These are phyloP conservation scores for Trichoderma atrobrunneum DNA, from an alignment of 2,329 filamentous ascomycete species.

Conservation along the genomic window DNA sequence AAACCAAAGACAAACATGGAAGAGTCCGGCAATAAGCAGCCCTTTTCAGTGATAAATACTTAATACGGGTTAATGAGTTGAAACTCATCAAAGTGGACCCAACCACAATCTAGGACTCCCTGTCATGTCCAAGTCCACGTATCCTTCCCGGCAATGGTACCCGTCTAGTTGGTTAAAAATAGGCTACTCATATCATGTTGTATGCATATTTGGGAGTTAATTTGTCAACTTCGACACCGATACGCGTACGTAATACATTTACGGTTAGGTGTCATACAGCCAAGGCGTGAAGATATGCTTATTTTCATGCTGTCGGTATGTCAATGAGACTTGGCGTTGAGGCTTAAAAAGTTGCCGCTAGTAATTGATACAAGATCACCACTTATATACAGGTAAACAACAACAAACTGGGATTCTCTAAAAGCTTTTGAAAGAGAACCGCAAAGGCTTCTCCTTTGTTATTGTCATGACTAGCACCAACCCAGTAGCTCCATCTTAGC, in stretches of 20 bases:
- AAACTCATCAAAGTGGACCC: background rate
- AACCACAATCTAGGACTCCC: background rate
- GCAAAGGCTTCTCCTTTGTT: background rate
- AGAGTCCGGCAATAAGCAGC: background rate
- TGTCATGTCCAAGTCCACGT: background rate
- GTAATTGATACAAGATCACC: background rate
- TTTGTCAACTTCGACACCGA: background rate
- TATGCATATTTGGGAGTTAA: background rate
- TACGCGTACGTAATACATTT: background rate
- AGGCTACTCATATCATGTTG: background rate
- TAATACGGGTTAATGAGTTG: background rate
- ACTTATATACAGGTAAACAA: background rate
- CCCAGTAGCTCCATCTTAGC: background rate
- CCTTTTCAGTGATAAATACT: background rate
- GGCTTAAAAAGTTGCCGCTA: background rate
- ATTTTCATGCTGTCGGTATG: background rate
- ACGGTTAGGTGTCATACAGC: background rate
- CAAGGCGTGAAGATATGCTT: background rate
- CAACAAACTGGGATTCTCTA: background rate
- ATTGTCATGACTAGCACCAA: background rate
- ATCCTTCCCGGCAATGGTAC: background rate
- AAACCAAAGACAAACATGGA: background rate
- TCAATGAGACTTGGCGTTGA: background rate
- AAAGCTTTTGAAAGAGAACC: background rate
- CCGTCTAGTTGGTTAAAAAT: background rate